A percentile compares a stretch with the other conserved stretches of the same genome.
These are phyloP conservation scores for Madurella fahalii DNA, from an alignment of 2,329 filamentous ascomycete species.

Conservation along the genomic window DNA sequence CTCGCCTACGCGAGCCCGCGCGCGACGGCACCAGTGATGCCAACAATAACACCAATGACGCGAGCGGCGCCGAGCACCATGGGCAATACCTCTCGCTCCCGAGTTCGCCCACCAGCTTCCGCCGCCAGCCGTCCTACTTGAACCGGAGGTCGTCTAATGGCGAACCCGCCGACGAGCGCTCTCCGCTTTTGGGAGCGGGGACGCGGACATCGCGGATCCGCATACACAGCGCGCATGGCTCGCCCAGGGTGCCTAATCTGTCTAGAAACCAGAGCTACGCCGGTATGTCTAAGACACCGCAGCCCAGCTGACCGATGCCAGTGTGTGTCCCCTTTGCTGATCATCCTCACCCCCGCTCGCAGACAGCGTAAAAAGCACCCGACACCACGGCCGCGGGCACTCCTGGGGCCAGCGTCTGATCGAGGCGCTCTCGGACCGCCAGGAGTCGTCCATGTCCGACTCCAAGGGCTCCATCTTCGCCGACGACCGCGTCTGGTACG, in stretches of 20 bases:
- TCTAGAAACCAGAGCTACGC: constrained; percentile 31
- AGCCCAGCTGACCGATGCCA: neutral
- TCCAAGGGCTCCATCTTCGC: constrained; percentile 63
- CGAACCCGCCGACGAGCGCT: constrained; percentile 31
- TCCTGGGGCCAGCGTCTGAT: constrained; percentile 60
- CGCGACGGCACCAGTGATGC: neutral
- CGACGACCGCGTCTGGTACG: constrained; percentile 94
- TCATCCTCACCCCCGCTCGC: neutral
- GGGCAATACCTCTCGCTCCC: constrained; percentile 28
- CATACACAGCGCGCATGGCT: constrained; percentile 26
- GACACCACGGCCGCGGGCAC: constrained; percentile 53
- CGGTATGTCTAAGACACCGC: constrained; percentile 14
- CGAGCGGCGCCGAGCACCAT: constrained; percentile 6
- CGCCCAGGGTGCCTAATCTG: constrained; percentile 26
- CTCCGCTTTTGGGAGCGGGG: constrained; percentile 26
- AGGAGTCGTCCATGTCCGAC: constrained; percentile 53
- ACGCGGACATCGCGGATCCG: constrained; percentile 25
- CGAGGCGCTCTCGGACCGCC: constrained; percentile 56
- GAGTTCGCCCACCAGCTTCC: constrained; percentile 28
- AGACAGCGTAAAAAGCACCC: constrained; percentile 38
- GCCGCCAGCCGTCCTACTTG: constrained; percentile 24
- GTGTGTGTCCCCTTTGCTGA: neutral
- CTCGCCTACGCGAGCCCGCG: constrained; percentile 19
- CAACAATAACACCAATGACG: neutral
- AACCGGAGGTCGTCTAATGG: constrained; percentile 21